A percentile compares a stretch with the other conserved stretches of the same genome.
phyloP scores from a whole-genome alignment of 1,284 basidiomycete species.

The Leccinum pallidistipes region DNA sequence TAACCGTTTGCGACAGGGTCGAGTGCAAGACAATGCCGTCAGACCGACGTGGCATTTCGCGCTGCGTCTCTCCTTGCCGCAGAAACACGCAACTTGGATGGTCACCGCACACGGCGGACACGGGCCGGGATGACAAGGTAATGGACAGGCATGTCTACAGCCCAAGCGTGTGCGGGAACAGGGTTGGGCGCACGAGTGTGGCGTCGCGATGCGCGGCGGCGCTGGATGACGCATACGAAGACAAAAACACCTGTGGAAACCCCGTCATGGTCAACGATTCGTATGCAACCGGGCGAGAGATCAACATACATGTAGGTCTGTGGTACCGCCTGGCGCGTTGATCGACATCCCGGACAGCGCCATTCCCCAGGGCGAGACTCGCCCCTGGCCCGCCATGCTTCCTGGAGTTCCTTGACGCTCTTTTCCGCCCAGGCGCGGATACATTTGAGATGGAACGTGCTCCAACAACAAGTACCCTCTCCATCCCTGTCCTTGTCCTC shows the following conservation, averaged over 20 bases:
- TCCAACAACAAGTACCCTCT: slow-evolving; percentile 69
- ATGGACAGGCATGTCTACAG: slow-evolving; percentile 72
- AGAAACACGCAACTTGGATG: slow-evolving; percentile 61
- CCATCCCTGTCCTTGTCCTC: slow-evolving; percentile 13
- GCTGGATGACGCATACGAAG: slow-evolving; percentile 71
- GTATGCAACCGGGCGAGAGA: not conserved
- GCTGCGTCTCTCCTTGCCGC: slow-evolving; percentile 57
- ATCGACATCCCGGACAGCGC: slow-evolving; percentile 89
- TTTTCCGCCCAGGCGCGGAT: slow-evolving; percentile 77
- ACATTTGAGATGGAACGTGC: slow-evolving; percentile 82
- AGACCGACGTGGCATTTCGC: slow-evolving; percentile 61
- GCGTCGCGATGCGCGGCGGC: slow-evolving; percentile 67
- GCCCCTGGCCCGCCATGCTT: slow-evolving; percentile 74
- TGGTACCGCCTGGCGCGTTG: slow-evolving; percentile 64
- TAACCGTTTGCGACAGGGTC: slow-evolving; percentile 57
- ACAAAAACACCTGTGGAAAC: slow-evolving; percentile 74
- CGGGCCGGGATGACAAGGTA: slow-evolving; percentile 71
- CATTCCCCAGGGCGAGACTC: slow-evolving; percentile 72
- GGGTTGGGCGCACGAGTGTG: slow-evolving; percentile 82
- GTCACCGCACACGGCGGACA: slow-evolving; percentile 72
- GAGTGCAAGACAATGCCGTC: slow-evolving; percentile 49
- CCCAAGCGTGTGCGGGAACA: slow-evolving; percentile 71
- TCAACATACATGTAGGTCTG: slow-evolving; percentile 61
- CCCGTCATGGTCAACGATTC: not conserved
- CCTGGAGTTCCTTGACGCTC: slow-evolving; percentile 74